Percentiles rank a stretch among this genome's conserved stretches.
Conservation (phyloP, 495 filamentous ascomycete species). For the Beverwykella pulmonaria region DNA sequence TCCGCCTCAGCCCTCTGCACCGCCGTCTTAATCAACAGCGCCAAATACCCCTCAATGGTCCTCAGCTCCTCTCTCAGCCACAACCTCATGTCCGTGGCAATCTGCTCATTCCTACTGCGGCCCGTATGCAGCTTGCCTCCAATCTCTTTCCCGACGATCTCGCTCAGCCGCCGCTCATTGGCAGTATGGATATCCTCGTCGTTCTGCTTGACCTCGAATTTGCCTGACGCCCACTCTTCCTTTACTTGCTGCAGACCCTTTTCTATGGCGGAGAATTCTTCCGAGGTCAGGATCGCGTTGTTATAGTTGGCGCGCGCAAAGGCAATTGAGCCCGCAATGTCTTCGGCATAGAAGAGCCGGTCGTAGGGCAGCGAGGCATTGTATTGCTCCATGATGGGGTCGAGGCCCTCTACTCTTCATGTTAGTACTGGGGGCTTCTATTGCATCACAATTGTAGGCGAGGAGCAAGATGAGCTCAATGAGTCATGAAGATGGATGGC, state of each 20-base stretch:
- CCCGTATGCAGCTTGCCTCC: constrained; percentile 94
- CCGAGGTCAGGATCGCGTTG: constrained; percentile 68
- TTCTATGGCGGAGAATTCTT: constrained; percentile 79
- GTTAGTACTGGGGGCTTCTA: constrained; percentile 1
- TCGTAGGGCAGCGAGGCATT: constrained; percentile 88
- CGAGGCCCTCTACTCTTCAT: constrained; percentile 64
- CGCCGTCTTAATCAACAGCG: constrained; percentile 71
- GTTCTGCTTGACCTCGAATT: constrained; percentile 63
- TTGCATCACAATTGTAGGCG: constrained; percentile 37
- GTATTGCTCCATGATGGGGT: constrained; percentile 87
- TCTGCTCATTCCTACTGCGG: constrained; percentile 88
- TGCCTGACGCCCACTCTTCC: constrained; percentile 70
- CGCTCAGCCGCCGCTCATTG: constrained; percentile 86
- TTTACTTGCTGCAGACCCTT: constrained; percentile 69
- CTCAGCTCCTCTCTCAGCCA: constrained; percentile 83
- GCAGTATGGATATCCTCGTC: constrained; percentile 90
- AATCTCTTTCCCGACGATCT: constrained; percentile 84
- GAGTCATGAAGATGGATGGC: neutral
- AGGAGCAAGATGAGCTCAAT: constrained; percentile 16
- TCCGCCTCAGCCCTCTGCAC: constrained; percentile 76
- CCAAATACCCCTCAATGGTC: constrained; percentile 68
- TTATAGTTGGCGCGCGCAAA: constrained; percentile 85
- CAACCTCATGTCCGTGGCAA: constrained; percentile 89
- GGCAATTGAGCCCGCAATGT: constrained; percentile 79
- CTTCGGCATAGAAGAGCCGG: constrained; percentile 76